Evolutionary conservation across 495 filamentous ascomycete genomes (phyloP).

Genomic region (Entonaema liquescens): DNA sequence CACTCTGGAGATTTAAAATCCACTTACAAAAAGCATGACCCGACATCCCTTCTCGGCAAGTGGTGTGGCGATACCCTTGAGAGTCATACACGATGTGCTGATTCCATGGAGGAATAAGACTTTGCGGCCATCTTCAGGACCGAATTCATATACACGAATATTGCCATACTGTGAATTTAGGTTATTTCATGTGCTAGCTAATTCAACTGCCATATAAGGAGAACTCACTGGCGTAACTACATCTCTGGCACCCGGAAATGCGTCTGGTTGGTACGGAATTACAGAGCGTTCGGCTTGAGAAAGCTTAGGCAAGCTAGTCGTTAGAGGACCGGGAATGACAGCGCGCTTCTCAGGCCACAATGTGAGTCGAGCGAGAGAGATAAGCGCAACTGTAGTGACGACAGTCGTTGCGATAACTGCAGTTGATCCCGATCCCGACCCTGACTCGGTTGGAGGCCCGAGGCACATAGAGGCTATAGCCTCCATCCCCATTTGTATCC

Average conservation of each 20-base stretch:
- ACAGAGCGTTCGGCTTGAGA: constrained; percentile 42
- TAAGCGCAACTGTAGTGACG: constrained; percentile 42
- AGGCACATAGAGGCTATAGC: constrained; percentile 34
- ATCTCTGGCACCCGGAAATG: constrained; percentile 55
- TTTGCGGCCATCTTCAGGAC: constrained; percentile 79
- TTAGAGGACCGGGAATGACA: constrained; percentile 50
- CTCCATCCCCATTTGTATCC: constrained; percentile 33
- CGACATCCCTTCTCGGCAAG: constrained; percentile 79
- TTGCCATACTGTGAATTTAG: constrained; percentile 71
- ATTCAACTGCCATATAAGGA: background rate
- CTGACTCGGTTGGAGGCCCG: constrained; percentile 26
- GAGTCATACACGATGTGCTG: constrained; percentile 78
- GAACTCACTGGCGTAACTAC: constrained; percentile 53
- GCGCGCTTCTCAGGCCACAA: constrained; percentile 49
- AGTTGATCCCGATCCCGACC: constrained; percentile 30
- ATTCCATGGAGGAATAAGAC: constrained; percentile 88
- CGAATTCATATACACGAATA: constrained; percentile 88
- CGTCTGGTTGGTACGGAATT: constrained; percentile 50
- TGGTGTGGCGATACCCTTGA: constrained; percentile 71
- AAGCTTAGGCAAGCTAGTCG: constrained; percentile 44
- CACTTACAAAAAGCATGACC: constrained; percentile 75
- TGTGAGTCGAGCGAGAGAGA: constrained; percentile 40
- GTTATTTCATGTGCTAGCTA: constrained; percentile 8
- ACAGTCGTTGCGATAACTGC: constrained; percentile 48
- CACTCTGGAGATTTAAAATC: background rate